A percentile compares a stretch with the other conserved stretches of the same genome.
Evolutionary conservation across 495 filamentous ascomycete species (phyloP).

Genomic region (Hypoxylon lienhwacheense): DNA sequence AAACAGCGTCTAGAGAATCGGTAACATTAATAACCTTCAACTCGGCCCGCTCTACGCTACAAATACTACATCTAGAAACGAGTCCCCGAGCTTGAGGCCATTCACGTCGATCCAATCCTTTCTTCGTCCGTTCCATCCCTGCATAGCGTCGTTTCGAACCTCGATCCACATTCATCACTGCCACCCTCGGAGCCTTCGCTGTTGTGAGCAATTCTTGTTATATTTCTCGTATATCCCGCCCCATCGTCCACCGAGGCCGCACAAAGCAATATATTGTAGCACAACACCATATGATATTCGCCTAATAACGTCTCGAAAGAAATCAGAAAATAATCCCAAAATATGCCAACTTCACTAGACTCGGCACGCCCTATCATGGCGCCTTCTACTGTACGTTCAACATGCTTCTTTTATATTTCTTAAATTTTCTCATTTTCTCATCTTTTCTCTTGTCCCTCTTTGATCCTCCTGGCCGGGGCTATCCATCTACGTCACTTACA

Average conservation of each 20-base stretch:
- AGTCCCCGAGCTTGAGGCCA: conserved; percentile 2
- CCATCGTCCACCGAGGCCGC: not conserved
- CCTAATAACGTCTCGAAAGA: not conserved
- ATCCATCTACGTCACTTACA: too few relatives aligned
- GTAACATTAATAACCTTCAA: too few relatives aligned
- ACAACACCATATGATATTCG: conserved; percentile 4
- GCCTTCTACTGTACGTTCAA: conserved; percentile 61
- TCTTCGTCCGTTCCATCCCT: conserved; percentile 29
- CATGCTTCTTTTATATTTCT: conserved; percentile 1
- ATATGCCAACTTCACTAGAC: conserved; percentile 68
- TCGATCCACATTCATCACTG: conserved; percentile 26
- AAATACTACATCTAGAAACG: not conserved
- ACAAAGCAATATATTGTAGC: conserved; percentile 4
- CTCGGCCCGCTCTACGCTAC: not conserved
- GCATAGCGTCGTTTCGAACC: conserved; percentile 31
- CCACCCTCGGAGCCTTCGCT: conserved; percentile 9
- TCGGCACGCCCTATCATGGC: conserved; percentile 78
- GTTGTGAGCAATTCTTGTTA: conserved; percentile 14
- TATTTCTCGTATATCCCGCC: conserved; percentile 18
- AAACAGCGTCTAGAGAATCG: not conserved
- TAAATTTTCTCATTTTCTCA: not conserved
- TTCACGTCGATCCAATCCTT: conserved; percentile 23
- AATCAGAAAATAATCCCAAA: too few relatives aligned
- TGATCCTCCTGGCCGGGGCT: not conserved
- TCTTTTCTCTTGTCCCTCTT: conserved; percentile 1